Base-by-base conservation (phyloP, 225 moss, liverwort and hornwort species). In the Asterella californica region DNA sequence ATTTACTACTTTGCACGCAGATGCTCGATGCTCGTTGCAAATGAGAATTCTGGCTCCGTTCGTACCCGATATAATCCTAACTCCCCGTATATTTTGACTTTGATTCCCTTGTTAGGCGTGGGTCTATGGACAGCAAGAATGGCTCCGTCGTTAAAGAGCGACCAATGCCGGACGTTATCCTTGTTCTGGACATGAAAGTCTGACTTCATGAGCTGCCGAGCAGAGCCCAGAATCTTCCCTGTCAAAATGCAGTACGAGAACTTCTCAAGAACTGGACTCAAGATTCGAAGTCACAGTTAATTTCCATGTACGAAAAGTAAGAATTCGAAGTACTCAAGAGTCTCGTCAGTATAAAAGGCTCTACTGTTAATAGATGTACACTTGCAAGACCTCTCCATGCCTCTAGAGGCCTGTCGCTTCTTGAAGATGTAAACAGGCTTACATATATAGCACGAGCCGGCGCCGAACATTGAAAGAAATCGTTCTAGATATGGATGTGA, bases 61-160 rank as follows among this genome's bases (percentile, higher is more conserved):
- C n/a, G 18, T 52, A 78, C 78, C 78, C 37, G 65, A 54, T 79
- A 66, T 36, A 18, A 1, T 79, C 79, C 79, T 54, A 46, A 79
- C 22, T 70, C 54, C 18, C 79, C 79, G 17, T 70, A 68, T 18
- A 79, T 70, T 70, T 53, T 79, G 11, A 79, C 21, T 36, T 54
- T 70, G 0, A 52, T 3, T 42, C 22, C 60, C 48, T 15, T 66
- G 42, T 46, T 38, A 33, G 17, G 8, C 1, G 19, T 24, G 32
- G 69, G 79, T 69, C 37, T 68, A 19, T 79, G 68, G 33, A 79
- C 69, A 54, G 69, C 69, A 34, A 79, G 69, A 54, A 79, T 79
- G 11, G 50, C 79, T 27, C 30, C 79, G 37, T 70, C 68, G 30
- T 79, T 69, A 53, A 79, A 79, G 0, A 79, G 37, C 22, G 79